These are phyloP conservation scores for Coniochaeta hoffmannii DNA, from an alignment of 2,329 filamentous ascomycete species.

Conservation along the genomic window DNA sequence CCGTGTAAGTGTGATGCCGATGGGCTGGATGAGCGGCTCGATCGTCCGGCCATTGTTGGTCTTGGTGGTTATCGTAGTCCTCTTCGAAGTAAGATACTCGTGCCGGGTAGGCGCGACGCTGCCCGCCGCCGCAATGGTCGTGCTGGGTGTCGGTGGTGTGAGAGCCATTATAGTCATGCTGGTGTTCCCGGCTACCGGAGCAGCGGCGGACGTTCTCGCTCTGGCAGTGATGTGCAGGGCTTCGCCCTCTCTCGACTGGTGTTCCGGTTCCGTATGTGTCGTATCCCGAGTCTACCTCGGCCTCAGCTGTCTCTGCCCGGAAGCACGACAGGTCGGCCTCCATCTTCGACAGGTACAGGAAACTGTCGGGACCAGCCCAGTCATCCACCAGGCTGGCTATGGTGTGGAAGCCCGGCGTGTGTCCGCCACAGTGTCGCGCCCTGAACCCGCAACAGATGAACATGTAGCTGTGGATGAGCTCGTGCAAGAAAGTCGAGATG, in stretches of 20 bases:
- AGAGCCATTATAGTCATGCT: not conserved
- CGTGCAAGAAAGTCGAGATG: conserved; percentile 58
- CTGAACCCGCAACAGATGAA: conserved; percentile 55
- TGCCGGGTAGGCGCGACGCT: not conserved
- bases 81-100: not conserved
- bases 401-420: conserved; percentile 50
- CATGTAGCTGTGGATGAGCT: conserved; percentile 60
- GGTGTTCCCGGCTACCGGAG: not conserved
- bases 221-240: not conserved
- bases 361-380: conserved; percentile 47
- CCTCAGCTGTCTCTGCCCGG: conserved; percentile 14
- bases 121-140: not conserved
- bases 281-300: not conserved
- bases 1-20: not conserved
- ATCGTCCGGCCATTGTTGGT: not conserved
- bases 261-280: not conserved
- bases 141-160: not conserved
- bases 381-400: conserved; percentile 54
- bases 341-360: conserved; percentile 49
- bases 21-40: not conserved
- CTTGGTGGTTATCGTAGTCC: not conserved
- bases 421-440: conserved; percentile 47
- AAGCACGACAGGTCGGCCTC: conserved; percentile 55
- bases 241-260: not conserved
- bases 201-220: not conserved